Evolutionary conservation across 345 rosid species (phyloP).

Genomic region (Dipteronia sinensis): DNA sequence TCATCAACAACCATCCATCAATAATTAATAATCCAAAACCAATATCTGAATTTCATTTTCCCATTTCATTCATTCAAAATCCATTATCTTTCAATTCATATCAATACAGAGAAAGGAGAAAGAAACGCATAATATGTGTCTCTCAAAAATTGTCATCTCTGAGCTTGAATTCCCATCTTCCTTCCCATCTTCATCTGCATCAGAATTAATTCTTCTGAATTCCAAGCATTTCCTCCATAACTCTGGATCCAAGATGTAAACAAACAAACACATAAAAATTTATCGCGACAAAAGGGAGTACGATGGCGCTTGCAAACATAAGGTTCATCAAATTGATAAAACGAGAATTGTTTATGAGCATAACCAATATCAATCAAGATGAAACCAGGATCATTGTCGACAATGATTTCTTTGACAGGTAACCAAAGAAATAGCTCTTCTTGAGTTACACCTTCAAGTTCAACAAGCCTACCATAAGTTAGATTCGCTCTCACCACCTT

Average conservation of each 20-base stretch:
- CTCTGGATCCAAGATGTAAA: background rate
- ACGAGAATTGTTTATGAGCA: constrained; percentile 80
- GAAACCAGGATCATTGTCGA: constrained; percentile 68
- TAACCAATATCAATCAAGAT: constrained; percentile 80
- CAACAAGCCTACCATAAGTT: constrained; percentile 81
- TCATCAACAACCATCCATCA: background rate
- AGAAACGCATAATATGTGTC: background rate
- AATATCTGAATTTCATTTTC: background rate
- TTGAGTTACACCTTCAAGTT: constrained; percentile 70
- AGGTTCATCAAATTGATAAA: constrained; percentile 86
- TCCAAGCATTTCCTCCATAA: background rate
- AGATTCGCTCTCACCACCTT: constrained; percentile 75
- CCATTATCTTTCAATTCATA: constrained; percentile 14
- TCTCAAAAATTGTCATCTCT: constrained; percentile 38
- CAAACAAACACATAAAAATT: background rate
- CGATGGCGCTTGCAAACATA: constrained; percentile 68
- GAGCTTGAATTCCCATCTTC: constrained; percentile 43
- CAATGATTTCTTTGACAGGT: constrained; percentile 75
- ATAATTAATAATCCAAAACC: constrained; percentile 12
- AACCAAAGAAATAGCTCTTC: constrained; percentile 90
- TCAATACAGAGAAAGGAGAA: background rate
- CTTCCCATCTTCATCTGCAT: constrained; percentile 45
- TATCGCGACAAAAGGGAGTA: constrained; percentile 7
- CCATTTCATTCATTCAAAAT: constrained; percentile 21
- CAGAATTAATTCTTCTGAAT: constrained; percentile 34